Conservation (phyloP, 2,329 filamentous ascomycete species). For the Fusarium begoniae region DNA sequence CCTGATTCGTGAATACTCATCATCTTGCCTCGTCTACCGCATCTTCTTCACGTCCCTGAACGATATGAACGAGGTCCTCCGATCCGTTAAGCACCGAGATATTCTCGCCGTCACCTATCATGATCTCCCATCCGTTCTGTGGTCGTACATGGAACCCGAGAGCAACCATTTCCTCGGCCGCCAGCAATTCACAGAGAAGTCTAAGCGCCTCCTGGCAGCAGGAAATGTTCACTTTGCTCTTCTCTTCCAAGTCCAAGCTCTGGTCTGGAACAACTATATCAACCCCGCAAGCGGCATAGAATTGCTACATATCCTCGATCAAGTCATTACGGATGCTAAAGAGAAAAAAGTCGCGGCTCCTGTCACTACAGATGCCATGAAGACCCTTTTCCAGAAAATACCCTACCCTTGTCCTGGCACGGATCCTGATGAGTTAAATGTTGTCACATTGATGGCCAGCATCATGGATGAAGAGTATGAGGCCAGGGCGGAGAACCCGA, state of each 20-base stretch:
- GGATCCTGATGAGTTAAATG: conserved; percentile 53
- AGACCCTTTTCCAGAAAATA: conserved; percentile 61
- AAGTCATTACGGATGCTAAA: conserved; percentile 40
- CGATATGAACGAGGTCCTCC: conserved; percentile 11
- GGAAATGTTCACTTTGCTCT: conserved; percentile 56
- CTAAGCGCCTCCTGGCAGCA: conserved; percentile 37
- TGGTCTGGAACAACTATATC: conserved; percentile 71
- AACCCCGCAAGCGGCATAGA: conserved; percentile 60
- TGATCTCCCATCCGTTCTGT: conserved; percentile 29
- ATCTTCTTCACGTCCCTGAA: conserved; percentile 29
- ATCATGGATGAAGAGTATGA: conserved; percentile 54
- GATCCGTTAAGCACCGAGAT: conserved; percentile 37
- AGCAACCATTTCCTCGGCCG: conserved; percentile 17
- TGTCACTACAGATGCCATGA: conserved; percentile 63
- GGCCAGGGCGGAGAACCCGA: conserved; percentile 40
- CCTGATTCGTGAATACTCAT: conserved; percentile 17
- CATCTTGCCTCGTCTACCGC: conserved; percentile 58
- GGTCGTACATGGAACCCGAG: conserved; percentile 32
- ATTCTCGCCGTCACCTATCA: conserved; percentile 38
- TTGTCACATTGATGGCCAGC: conserved; percentile 51
- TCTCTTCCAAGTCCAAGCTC: conserved; percentile 69
- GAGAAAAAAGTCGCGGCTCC: conserved; percentile 43
- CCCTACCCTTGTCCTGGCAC: conserved; percentile 63
- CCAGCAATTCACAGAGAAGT: conserved; percentile 34
- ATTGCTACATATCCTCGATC: conserved; percentile 57